Evolutionary conservation across 345 rosid species (phyloP), one percentile per base, ranked within the genome.

Genomic region (Raphanus raphanistrum): DNA sequence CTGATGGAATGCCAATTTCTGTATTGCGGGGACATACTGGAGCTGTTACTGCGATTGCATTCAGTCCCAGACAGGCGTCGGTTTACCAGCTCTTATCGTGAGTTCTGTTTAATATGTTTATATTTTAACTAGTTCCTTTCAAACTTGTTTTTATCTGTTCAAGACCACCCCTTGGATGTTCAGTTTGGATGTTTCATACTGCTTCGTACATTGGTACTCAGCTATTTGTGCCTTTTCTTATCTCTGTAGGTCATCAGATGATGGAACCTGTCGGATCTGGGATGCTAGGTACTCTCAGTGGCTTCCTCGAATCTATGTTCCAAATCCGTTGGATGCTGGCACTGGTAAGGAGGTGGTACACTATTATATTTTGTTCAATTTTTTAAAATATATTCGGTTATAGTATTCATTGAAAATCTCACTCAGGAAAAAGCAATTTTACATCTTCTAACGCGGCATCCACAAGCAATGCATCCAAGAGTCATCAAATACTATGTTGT

Each of bases 251-350:
- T 91, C 99, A 76, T 91, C 99, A 5, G 99, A 95, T 83, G 99
- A 95, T 83, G 98, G 99, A 79, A 95, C 99, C 74, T 95, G 97
- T 84, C 91, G 98, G 81, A 89, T 95, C 75, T 95, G 99, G 99
- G 99, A 95, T 86, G 93, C 96, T 77, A 89, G 98, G 81, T 83
- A 69, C 85, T 92, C 98, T 73, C 89, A 86, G 21, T 82, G 81
- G 73, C 86, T 84, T 79, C 93, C 96, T 54, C 89, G 88, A 32
- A 83, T 90, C 59, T 95, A 88, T 80, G 80, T 84, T 72, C 98
- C 99, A 60, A 90, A 86, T 77, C 96, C 92, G 73, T 81, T 86
- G 50, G 92, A 88, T 85, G 76, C 84, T 73, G 73, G 80, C 70
- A 77, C 86, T 58, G 99, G 98, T 95, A 84, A 79, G 88, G 76